Conservation (phyloP, 148 eudicot genomes). For the Arctostaphylos glauca region DNA sequence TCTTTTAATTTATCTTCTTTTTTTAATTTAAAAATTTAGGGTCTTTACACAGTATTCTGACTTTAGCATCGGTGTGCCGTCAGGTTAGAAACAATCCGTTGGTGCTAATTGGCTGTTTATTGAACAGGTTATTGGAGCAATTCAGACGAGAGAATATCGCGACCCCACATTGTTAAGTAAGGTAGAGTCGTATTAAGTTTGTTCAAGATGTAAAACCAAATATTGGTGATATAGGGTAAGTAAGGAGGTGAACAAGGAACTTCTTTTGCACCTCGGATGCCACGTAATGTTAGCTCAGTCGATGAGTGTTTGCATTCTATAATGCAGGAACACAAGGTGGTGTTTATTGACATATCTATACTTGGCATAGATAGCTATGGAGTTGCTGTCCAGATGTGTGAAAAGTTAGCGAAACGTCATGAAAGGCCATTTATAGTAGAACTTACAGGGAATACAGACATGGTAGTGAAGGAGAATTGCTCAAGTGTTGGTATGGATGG, state of each 20-base stretch:
- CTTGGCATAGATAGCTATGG: slow-evolving; percentile 62
- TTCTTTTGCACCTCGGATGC: slow-evolving; percentile 80
- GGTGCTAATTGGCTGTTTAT: too few relatives aligned
- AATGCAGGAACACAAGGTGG: slow-evolving; percentile 57
- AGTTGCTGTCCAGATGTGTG: slow-evolving; percentile 53
- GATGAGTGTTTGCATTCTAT: slow-evolving; percentile 65
- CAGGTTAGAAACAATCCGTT: too few relatives aligned
- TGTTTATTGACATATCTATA: slow-evolving; percentile 56
- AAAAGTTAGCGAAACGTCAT: slow-evolving; percentile 49
- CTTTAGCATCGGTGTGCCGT: too few relatives aligned
- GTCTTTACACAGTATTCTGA: too few relatives aligned
- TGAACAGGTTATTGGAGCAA: too few relatives aligned
- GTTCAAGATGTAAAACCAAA: neutral
- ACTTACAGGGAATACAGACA: slow-evolving; percentile 58
- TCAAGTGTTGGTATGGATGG: slow-evolving; percentile 77
- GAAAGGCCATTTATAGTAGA: slow-evolving; percentile 67
- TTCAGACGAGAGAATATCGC: too few relatives aligned
- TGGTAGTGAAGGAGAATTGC: slow-evolving; percentile 55
- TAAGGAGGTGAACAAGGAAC: slow-evolving; percentile 47
- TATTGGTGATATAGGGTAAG: slow-evolving; percentile 13
- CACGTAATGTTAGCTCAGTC: slow-evolving; percentile 55
- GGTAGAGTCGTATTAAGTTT: neutral
- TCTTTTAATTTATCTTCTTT: too few relatives aligned
- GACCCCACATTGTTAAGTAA: neutral
- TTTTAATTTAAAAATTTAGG: too few relatives aligned